phyloP scores from a whole-genome alignment of 2,329 filamentous ascomycete species.

The Fulvia fulva region DNA sequence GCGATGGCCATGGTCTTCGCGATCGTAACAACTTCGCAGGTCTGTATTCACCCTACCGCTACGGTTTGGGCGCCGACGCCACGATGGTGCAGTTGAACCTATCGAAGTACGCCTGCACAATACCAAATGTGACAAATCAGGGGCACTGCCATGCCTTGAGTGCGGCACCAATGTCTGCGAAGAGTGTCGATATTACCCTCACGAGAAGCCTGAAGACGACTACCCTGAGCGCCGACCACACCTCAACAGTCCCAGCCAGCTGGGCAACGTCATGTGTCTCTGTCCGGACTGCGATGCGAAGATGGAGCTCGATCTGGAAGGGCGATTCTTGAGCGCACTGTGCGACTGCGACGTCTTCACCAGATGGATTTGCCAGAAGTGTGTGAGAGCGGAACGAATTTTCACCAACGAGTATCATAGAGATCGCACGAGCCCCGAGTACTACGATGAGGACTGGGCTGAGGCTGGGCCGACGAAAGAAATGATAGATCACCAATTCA shows the following conservation, averaged over 20 bases:
- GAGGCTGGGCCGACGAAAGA: not conserved
- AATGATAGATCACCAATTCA: not conserved
- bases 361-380: conserved; percentile 10
- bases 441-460: not conserved
- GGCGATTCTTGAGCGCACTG: conserved; percentile 1
- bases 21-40: not conserved
- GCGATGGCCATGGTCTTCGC: not conserved
- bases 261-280: not conserved
- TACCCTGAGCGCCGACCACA: not conserved
- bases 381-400: not conserved
- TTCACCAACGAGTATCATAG: too few relatives aligned
- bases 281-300: conserved; percentile 1
- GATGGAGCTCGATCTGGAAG: not conserved
- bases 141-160: conserved; percentile 4
- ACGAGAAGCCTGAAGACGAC: too few relatives aligned
- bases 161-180: conserved; percentile 14
- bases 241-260: not conserved
- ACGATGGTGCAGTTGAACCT: too few relatives aligned
- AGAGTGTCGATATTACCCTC: conserved; percentile 6
- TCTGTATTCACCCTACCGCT: not conserved
- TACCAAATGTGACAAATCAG: conserved; percentile 6
- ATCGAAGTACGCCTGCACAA: conserved; percentile 7
- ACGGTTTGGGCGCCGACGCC: too few relatives aligned
- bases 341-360: conserved; percentile 10
- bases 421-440: too few relatives aligned